Base-by-base conservation (phyloP, 768 basidiomycete genomes). In the Hygrophorus russula region DNA sequence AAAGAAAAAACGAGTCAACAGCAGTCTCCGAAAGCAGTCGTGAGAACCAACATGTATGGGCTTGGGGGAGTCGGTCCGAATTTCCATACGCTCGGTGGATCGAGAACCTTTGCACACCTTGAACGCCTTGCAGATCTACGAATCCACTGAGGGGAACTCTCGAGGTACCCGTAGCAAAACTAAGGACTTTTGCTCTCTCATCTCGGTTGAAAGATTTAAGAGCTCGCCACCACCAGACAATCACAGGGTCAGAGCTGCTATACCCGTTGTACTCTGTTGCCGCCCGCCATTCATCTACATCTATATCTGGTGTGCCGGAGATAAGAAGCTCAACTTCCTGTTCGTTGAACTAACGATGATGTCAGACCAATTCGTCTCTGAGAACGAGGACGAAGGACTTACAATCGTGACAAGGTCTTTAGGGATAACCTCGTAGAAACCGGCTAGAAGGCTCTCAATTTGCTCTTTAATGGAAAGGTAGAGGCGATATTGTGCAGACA, bases 151-250 rank as follows among this genome's bases (percentile, higher is more conserved):
- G 74, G 7, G 94, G 94, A 0, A 99, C 94, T 36, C 93, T 74
- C 7, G 92, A 92, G 4, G 88, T 80, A 47, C 90, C 80, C 1
- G 96, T 94, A 11, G 92, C 93, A 63, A 99, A 99, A 68, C 93
- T 94, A 45, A 99, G 70, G 36, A 99, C 89, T 61, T 96, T 92
- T 27, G 96, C 92, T 44, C 91, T 73, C 63, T 99, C 96, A 53
- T 97, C 93, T 28, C 94, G 85, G 51, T 86, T 90, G 67, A 97
- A 97, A 7, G 91, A 94, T 62, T 98, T 91, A 34, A 99, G 74
- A 1, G 94, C 94, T 51, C 96, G 77, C 96, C 96, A 99, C 85
- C 91, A 97, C 93, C 93, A 99, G 20, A 88, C 82, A 47, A 98
- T 92, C 55, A 94, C 92, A 5, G 94, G 89, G 59, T 99, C 93